phyloP scores from a whole-genome alignment of 1,139 yeast species.

The Saccharomyces pastorianus region DNA sequence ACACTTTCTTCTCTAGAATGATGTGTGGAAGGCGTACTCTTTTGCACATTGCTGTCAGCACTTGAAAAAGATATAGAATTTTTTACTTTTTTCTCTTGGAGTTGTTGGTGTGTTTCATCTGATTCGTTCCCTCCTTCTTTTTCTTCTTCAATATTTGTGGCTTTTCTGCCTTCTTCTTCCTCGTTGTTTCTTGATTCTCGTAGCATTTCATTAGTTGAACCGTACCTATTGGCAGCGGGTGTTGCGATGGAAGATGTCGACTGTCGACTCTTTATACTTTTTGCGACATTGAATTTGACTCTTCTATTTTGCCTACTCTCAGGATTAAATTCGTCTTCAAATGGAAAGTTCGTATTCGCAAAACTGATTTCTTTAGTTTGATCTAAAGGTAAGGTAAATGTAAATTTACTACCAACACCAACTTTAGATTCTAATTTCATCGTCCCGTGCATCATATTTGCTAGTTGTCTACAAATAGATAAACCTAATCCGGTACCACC shows the following conservation, averaged over 20 bases:
- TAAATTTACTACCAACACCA: conserved; percentile 76
- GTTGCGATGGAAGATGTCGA: conserved; percentile 15
- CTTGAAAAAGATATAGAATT: not conserved
- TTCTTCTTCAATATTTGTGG: conserved; percentile 1
- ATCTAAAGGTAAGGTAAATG: conserved; percentile 67
- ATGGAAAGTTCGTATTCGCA: conserved; percentile 30
- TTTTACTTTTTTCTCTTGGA: conserved; percentile 21
- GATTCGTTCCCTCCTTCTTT: not conserved
- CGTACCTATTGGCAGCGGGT: conserved; percentile 4
- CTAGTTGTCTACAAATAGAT: conserved; percentile 85
- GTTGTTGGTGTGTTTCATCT: not conserved
- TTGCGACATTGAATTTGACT: conserved; percentile 35
- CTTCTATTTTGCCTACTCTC: conserved; percentile 36
- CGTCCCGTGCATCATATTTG: conserved; percentile 81
- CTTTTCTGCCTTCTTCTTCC: not conserved
- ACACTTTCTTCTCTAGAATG: conserved; percentile 12
- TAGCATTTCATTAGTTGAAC: conserved; percentile 5
- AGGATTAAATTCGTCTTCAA: conserved; percentile 42
- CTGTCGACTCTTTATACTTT: conserved; percentile 16
- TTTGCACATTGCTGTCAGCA: conserved; percentile 1
- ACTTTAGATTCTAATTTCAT: conserved; percentile 59
- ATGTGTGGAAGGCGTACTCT: not conserved
- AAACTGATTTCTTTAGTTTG: conserved; percentile 55
- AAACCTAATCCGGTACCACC: conserved; percentile 96
- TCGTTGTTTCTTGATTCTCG: not conserved